Percentiles rank a stretch among this genome's conserved stretches.
These are phyloP conservation scores for Lachancea mirantina DNA, from an alignment of 805 yeast genomes.

Conservation along the genomic window DNA sequence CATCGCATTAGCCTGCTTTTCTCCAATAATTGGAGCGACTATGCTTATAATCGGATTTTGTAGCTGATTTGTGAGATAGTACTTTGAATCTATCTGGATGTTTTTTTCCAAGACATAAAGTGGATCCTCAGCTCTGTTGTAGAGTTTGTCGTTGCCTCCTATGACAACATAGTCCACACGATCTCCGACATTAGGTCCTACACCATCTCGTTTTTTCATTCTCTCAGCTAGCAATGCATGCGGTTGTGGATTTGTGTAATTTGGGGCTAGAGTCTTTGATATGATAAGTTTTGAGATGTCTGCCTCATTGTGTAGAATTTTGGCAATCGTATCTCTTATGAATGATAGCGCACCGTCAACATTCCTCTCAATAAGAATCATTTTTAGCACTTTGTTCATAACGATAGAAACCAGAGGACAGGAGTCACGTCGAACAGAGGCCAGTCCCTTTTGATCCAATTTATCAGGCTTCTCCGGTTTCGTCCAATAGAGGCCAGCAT, in stretches of 20 bases:
- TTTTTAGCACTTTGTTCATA: conserved; percentile 80
- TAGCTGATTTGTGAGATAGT: conserved; percentile 86
- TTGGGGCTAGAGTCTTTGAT: conserved; percentile 86
- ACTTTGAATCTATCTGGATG: conserved; percentile 88
- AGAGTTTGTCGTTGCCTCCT: conserved; percentile 73
- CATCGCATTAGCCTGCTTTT: conserved; percentile 68
- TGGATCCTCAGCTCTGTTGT: conserved; percentile 97
- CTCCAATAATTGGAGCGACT: conserved; percentile 92
- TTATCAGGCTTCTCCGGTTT: conserved; percentile 86
- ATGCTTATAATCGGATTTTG: conserved; percentile 90
- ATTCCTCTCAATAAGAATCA: conserved; percentile 79
- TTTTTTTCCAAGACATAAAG: conserved; percentile 86
- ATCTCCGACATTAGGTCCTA: conserved; percentile 95
- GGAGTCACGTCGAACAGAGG: conserved; percentile 96
- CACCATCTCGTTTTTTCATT: conserved; percentile 95
- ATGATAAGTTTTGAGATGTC: conserved; percentile 92
- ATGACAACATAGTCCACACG: conserved; percentile 96
- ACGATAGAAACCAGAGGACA: conserved; percentile 93
- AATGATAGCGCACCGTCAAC: conserved; percentile 76
- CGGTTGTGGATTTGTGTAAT: conserved; percentile 94
- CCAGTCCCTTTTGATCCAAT: conserved; percentile 97
- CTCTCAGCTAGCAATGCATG: conserved; percentile 95
- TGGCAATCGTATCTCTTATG: conserved; percentile 84
- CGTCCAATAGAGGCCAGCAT: conserved; percentile 97
- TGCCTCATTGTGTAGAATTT: conserved; percentile 79